Evolutionary conservation across 768 basidiomycete species (phyloP).

Genomic region (Agaricus sinodeliciosus): DNA sequence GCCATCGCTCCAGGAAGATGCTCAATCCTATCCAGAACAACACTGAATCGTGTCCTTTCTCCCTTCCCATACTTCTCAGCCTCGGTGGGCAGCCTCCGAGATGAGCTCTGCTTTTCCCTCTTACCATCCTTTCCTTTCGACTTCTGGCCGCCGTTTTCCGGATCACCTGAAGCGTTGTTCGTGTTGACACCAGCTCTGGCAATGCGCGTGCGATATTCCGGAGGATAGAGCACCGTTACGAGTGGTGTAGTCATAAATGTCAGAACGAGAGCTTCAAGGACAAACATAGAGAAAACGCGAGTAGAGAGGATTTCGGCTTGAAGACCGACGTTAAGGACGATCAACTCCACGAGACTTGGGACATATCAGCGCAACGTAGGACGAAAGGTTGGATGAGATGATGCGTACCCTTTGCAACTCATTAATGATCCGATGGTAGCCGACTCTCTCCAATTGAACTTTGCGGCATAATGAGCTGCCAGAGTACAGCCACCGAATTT

Average conservation of each 20-base stretch:
- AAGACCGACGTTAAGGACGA: conserved; percentile 93
- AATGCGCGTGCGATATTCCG: conserved; percentile 44
- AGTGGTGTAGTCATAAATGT: conserved; percentile 86
- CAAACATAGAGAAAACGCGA: conserved; percentile 93
- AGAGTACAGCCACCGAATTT: conserved; percentile 85
- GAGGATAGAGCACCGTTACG: conserved; percentile 62
- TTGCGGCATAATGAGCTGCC: conserved; percentile 58
- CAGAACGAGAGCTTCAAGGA: conserved; percentile 73
- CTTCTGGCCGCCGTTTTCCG: conserved; percentile 14
- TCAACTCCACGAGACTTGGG: conserved; percentile 73
- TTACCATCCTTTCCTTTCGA: neutral
- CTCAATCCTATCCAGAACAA: conserved; percentile 87
- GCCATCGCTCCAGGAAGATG: conserved; percentile 89
- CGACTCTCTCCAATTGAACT: conserved; percentile 77
- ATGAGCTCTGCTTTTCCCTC: neutral
- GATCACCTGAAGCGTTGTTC: conserved; percentile 35
- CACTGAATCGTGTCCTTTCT: conserved; percentile 60
- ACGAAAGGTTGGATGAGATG: neutral
- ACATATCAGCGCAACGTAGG: neutral
- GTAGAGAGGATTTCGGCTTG: conserved; percentile 68
- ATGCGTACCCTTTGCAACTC: conserved; percentile 84
- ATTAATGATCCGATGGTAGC: conserved; percentile 86
- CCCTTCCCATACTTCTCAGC: conserved; percentile 4
- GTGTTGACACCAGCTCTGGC: conserved; percentile 41
- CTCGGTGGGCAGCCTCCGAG: neutral